These are phyloP conservation scores for Scheffersomyces amazonensis DNA, from an alignment of 805 yeast species.

Conservation along the genomic window DNA sequence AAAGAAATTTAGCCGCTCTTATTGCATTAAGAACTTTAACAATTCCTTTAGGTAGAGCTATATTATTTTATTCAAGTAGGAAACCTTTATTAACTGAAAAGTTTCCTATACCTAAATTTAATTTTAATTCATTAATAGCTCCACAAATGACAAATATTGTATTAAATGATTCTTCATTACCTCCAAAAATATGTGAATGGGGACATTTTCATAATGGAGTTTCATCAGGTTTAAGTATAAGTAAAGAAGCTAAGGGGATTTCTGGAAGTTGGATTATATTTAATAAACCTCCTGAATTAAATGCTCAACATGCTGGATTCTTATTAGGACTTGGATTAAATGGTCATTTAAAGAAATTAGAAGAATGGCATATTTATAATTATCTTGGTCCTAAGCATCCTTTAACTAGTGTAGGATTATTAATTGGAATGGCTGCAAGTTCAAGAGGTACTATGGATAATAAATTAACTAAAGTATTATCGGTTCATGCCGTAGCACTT, in stretches of 20 bases:
- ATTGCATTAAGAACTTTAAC: conserved; percentile 73
- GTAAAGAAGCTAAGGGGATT: conserved; percentile 64
- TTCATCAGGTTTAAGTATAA: conserved; percentile 77
- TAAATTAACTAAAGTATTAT: conserved; percentile 82
- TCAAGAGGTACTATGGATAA: conserved; percentile 77
- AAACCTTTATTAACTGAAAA: conserved; percentile 82
- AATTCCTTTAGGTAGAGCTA: conserved; percentile 75
- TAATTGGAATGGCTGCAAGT: conserved; percentile 93
- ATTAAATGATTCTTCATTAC: conserved; percentile 51
- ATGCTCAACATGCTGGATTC: conserved; percentile 92
- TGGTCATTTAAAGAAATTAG: conserved; percentile 79
- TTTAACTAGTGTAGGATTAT: conserved; percentile 78
- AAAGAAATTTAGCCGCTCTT: conserved; percentile 56
- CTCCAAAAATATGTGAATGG: conserved; percentile 61
- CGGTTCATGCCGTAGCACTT: conserved; percentile 90
- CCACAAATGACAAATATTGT: conserved; percentile 67
- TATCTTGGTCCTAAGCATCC: conserved; percentile 87
- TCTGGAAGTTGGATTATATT: conserved; percentile 91
- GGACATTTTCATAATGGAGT: conserved; percentile 92
- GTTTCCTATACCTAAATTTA: conserved; percentile 74
- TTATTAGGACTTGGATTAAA: conserved; percentile 87
- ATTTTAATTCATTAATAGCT: conserved; percentile 59
- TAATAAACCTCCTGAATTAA: conserved; percentile 67
- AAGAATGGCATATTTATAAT: conserved; percentile 96
- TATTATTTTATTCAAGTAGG: conserved; percentile 63